phyloP scores from a whole-genome alignment of 192 early-diverging fungal genomes.

The Pilobolus umbonatus region DNA sequence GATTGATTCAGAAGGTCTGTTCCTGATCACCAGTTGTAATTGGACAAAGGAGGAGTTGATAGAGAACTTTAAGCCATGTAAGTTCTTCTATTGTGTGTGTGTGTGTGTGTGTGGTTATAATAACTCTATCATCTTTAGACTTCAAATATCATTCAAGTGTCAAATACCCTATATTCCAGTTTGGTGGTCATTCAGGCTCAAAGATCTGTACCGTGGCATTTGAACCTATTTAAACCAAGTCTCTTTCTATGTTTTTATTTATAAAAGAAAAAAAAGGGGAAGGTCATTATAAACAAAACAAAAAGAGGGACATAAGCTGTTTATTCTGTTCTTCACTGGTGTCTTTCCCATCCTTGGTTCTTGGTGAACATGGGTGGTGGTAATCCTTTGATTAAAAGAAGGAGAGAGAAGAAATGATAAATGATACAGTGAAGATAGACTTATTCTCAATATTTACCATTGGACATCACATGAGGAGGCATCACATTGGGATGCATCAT shows the following conservation, averaged over 20 bases:
- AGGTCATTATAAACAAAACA: too few relatives aligned
- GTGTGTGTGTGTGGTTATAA: background rate
- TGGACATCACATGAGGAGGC: constrained; percentile 17
- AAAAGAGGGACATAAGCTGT: too few relatives aligned
- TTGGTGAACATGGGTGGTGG: constrained; percentile 20
- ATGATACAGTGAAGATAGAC: background rate
- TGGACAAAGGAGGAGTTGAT: constrained; percentile 89
- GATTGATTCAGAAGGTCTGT: constrained; percentile 59
- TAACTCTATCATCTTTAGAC: constrained; percentile 12
- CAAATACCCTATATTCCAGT: constrained; percentile 80
- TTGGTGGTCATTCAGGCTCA: constrained; percentile 88
- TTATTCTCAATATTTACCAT: constrained; percentile 2
- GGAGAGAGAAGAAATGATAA: constrained; percentile 1
- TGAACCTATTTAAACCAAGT: constrained; percentile 44
- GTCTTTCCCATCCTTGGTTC: constrained; percentile 14
- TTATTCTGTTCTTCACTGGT: background rate
- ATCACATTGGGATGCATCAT: constrained; percentile 23
- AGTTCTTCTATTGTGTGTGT: constrained; percentile 20
- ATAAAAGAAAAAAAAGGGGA: constrained; percentile 12
- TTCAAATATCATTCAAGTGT: constrained; percentile 68
- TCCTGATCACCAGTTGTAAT: constrained; percentile 92
- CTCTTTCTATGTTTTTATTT: too few relatives aligned
- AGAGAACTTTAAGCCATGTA: constrained; percentile 53
- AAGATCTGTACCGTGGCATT: constrained; percentile 84
- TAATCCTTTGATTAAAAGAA: too few relatives aligned